Evolutionary conservation across 202 grass and related monocot species (phyloP), one percentile per base, ranked within the genome.

Genomic region (Schoenoplectus tabernaemontani): DNA sequence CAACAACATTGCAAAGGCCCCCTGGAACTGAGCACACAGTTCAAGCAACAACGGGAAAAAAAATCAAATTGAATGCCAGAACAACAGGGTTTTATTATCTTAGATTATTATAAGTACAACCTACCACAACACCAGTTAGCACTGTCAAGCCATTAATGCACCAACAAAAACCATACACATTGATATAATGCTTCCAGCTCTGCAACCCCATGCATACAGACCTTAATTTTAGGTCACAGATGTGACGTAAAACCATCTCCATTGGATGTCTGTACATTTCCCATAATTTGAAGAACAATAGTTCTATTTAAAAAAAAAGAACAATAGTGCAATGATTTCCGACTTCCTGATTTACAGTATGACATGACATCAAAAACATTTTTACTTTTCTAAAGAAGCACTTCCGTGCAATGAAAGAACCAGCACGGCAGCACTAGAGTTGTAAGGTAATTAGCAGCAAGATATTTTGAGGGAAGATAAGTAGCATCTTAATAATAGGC

Each of bases 1-100:
- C 24, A 47, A 28, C 42, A 51, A 34, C 44, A 50, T 3, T 34
- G 44, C 69, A 50, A 9, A 32, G 23, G 44, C 24, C 23, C 44
- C 69, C 34, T 77, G 15, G 38, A 75, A 73, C 81, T 30, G 51
- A 78, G 79, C 72, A 83, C 43, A 78, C 41, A 66, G 50, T 76
- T 37, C 80, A 87, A 66, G 50, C 53, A 59, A 42, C 39, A 5
- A 78, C 4, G 59, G 32, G 5, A 15, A 78, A 41, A 58, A 41
- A 58, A 3, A 15, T 77, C 16, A 23, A 51, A 59, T 57, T 5
- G 59, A 77, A 23, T 57, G 36, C 28, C 56, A n/a, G 15, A 28
- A 43, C 59, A 65, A 53, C 46, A 5, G 63, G 75, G 17, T 17
- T 48, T 64, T 22, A 63, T 30, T 50, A 47, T 59, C 26, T 74